Evolutionary conservation across 2,329 filamentous ascomycete species (phyloP), one percentile per base, ranked within the genome.

Genomic region (Arthrinium phaeospermum): DNA sequence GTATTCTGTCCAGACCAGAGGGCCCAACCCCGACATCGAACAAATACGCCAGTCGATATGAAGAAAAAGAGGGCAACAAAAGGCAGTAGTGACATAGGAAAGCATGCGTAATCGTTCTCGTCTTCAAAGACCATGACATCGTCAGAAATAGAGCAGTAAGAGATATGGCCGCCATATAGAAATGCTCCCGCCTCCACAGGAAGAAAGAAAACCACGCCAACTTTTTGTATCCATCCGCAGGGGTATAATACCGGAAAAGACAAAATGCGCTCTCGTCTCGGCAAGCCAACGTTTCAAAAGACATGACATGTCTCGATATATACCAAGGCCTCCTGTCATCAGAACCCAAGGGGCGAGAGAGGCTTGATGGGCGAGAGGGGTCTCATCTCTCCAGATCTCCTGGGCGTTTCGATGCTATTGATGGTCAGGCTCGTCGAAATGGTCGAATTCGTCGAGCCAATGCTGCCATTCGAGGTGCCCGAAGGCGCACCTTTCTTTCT

Each of bases 341-440:
- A 89, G 75, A 91, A 88, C 74, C 89, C 88, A 78, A 91, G 83
- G 16, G 90, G 90, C 47, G 90, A 92, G 67, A 92, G 81, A 57
- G 91, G 91, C 80, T 91, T 90, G 78, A 92, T 92, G 5, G 91
- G 91, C 73, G 91, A 92, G 47, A 92, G 80, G 3, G 89, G 89
- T 61, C 88, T 84, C 61, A 91, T 76, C 70, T 89, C 87, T 41
- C 81, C 82, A 0, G 80, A 80, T 51, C 79, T 77, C 51, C 78
- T 80, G n/a, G 83, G 75, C 12, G 78, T 76, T 37, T 85, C 82
- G 53, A 79, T 80, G 73, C 83, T 86, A 67, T 83, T 82, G 68
- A 85, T 81, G n/a, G 85, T 86, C 71, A 88, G 76, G 13, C 83
- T 85, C 19, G 85, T 85, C 46, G 86, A 85, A 41, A 82, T 81